Base-by-base conservation (phyloP, 768 basidiomycete genomes). In the Scleroderma bovista region DNA sequence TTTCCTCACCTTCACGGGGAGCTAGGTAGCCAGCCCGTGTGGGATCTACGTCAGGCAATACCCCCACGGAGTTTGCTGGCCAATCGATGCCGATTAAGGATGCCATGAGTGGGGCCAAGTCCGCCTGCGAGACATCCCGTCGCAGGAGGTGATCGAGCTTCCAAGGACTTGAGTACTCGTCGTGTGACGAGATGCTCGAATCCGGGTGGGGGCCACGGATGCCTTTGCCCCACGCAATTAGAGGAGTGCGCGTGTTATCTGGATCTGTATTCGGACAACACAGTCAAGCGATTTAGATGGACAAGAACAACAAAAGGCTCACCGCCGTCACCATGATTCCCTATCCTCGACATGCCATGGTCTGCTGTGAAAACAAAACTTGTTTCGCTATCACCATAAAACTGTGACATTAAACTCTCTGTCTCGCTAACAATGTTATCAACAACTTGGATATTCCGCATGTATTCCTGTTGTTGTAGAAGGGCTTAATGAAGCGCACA, bases 241-340 rank as follows among this genome's bases (percentile, higher is more conserved):
- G 73, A 16, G 91, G 91, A 2, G 91, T 93, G 39, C 88, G 79
- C 6, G 90, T 92, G 57, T 86, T 91, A 60, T 93, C 90, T 0
- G 90, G 90, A 59, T 92, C 88, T 90, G 51, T 12, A 43, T 36
- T 38, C 26, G 23, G n/a, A n/a, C 39, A 29, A 9, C 9, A 29
- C 26, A 29, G 11, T 57, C 53, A 55, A 36, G 49, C 7, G 12
- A 12, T 31, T 7, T 41, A 32, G 17, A 17, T 31, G 26, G 40
- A 38, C 44, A 43, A 44, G 47, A 24, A 33, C 9, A 39, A 33
- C 42, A 24, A 17, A n/a, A 38, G 44, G 44, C 72, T 61, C 59
- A 86, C 88, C 83, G 33, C 91, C 91, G 53, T 93, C 91, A 4
- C 91, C 91, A 51, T 93, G 91, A 60, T 92, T 93, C 12, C 91